Evolutionary conservation across 192 early-diverging fungal species (phyloP).

Genomic region (Coemansia sp.): DNA sequence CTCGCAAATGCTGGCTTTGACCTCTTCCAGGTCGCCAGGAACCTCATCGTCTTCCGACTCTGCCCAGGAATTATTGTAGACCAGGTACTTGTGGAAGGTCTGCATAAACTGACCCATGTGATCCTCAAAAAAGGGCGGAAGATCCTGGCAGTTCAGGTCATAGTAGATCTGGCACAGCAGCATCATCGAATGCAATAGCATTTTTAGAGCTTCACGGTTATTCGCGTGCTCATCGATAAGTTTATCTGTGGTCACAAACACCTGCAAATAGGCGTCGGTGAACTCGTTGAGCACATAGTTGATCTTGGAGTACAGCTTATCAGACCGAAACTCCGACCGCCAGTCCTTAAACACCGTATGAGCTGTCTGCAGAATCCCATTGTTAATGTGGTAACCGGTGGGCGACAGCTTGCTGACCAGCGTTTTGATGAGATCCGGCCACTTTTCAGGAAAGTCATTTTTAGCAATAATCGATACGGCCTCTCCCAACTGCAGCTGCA

Average conservation of each 20-base stretch:
- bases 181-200: conserved; percentile 72
- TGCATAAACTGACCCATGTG: conserved; percentile 78
- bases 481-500: conserved; percentile 90
- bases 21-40: conserved; percentile 77
- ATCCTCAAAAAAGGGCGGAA: conserved; percentile 96
- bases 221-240: conserved; percentile 68
- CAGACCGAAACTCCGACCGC: conserved; percentile 76
- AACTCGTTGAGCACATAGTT: conserved; percentile 88
- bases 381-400: conserved; percentile 79
- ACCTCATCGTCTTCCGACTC: conserved; percentile 76
- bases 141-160: conserved; percentile 92
- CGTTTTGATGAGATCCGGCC: conserved; percentile 76
- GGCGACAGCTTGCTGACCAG: conserved; percentile 73
- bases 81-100: conserved; percentile 85
- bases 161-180: conserved; percentile 89
- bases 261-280: conserved; percentile 72
- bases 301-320: conserved; percentile 84
- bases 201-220: conserved; percentile 63
- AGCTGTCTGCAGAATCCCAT: conserved; percentile 88
- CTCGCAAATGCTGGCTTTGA: conserved; percentile 93
- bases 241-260: conserved; percentile 80
- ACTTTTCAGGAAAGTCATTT: conserved; percentile 88
- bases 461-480: conserved; percentile 91
- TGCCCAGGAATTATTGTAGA: conserved; percentile 72
- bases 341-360: conserved; percentile 96